Evolutionary conservation across 495 filamentous ascomycete species (phyloP).

Genomic region (Hyaloscypha hepaticicola): DNA sequence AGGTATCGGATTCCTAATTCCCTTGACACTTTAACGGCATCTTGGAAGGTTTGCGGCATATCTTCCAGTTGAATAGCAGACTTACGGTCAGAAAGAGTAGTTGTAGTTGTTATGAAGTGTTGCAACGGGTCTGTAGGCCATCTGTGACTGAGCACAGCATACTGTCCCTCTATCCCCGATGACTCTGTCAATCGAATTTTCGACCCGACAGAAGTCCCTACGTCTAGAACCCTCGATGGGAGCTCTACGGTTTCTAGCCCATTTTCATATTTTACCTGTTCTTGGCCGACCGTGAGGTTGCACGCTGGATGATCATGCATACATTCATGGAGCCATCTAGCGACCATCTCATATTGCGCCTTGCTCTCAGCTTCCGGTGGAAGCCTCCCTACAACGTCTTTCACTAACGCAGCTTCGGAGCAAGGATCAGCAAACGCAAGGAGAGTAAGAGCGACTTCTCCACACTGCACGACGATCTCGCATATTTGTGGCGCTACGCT

Average conservation of each 20-base stretch:
- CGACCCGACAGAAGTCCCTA: neutral
- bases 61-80: neutral
- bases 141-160: constrained; percentile 10
- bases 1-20: constrained; percentile 14
- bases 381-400: constrained; percentile 9
- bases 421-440: constrained; percentile 7
- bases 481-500: constrained; percentile 6
- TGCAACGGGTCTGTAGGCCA: constrained; percentile 6
- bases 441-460: constrained; percentile 1
- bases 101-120: constrained; percentile 9
- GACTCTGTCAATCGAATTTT: constrained; percentile 9
- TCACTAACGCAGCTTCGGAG: constrained; percentile 1
- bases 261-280: neutral
- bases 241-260: neutral
- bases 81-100: neutral
- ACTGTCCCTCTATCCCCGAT: constrained; percentile 4
- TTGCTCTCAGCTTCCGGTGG: constrained; percentile 4
- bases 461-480: constrained; percentile 11
- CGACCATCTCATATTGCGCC: constrained; percentile 5
- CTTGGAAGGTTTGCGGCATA: constrained; percentile 23
- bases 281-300: neutral
- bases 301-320: neutral
- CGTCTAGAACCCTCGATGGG: constrained; percentile 7
- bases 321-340: constrained; percentile 3
- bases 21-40: constrained; percentile 11